phyloP scores from a whole-genome alignment of 208 protist species.

The Histomonas meleagridis region DNA sequence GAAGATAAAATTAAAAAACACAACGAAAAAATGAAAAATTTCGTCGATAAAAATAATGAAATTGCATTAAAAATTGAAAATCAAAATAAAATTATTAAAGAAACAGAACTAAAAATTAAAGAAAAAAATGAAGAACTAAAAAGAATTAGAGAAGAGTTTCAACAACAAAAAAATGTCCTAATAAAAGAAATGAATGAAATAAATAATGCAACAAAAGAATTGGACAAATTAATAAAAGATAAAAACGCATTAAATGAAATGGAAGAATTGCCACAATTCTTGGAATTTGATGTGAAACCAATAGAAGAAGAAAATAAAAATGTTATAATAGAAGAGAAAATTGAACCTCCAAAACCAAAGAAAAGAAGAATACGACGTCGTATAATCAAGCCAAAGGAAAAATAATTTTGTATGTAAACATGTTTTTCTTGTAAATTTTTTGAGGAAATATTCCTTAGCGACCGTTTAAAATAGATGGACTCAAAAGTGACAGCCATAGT shows the following conservation, averaged over 20 bases:
- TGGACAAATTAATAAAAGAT: neutral
- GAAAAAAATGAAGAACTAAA: neutral
- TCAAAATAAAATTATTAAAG: neutral
- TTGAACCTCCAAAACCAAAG: too few species aligned
- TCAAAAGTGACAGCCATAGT: too few species aligned
- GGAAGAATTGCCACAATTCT: neutral
- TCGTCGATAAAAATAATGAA: neutral
- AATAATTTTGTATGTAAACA: too few species aligned
- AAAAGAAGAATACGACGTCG: too few species aligned
- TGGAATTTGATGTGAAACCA: neutral
- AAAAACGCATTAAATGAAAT: neutral
- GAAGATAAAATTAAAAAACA: neutral
- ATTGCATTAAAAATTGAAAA: neutral
- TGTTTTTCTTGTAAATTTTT: too few species aligned
- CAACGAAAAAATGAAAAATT: neutral
- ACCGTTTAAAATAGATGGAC: too few species aligned
- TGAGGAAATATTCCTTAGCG: too few species aligned
- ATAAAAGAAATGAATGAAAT: neutral
- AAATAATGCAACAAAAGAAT: neutral
- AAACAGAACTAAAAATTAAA: neutral
- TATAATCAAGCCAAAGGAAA: too few species aligned
- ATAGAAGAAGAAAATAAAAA: neutral
- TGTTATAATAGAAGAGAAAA: neutral
- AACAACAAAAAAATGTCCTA: neutral
- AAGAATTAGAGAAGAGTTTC: slow-evolving; percentile 23